These are phyloP conservation scores for Ajuga reptans DNA, from an alignment of 305 asterid genomes.

Conservation along the genomic window DNA sequence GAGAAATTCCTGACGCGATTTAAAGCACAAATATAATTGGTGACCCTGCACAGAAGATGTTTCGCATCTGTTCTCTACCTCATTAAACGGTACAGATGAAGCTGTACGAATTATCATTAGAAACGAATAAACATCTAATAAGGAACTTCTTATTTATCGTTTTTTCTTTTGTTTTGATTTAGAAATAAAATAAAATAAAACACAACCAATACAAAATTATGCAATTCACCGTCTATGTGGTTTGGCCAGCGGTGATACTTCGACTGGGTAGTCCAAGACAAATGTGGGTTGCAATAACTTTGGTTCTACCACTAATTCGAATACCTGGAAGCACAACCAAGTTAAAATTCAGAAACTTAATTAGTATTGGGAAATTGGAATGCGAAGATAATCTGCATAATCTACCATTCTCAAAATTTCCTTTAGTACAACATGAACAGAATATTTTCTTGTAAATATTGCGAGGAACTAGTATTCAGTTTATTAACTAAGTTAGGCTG, in stretches of 20 bases:
- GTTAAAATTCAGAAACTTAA: conserved; percentile 11
- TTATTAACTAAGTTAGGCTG: conserved; percentile 12
- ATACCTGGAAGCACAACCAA: conserved; percentile 45
- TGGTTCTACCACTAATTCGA: conserved; percentile 77
- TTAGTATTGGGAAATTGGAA: neutral
- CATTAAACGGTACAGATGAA: neutral
- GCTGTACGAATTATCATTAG: neutral
- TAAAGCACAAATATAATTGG: no score
- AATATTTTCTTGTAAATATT: neutral
- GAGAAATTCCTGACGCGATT: no score
- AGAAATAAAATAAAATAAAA: no score
- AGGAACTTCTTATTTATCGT: no score
- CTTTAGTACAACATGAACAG: neutral
- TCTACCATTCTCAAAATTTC: neutral
- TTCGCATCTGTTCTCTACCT: neutral
- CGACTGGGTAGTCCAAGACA: conserved; percentile 91
- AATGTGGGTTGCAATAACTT: conserved; percentile 83
- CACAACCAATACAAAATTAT: neutral
- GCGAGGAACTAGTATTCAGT: neutral
- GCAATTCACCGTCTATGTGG: conserved; percentile 75
- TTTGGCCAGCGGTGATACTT: conserved; percentile 95
- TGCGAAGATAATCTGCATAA: neutral
- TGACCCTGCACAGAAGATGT: no score
- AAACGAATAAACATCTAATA: no score
- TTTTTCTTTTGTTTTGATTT: no score